Evolutionary conservation across 805 yeast species (phyloP).

Genomic region (Kregervanrija fluxuum): DNA sequence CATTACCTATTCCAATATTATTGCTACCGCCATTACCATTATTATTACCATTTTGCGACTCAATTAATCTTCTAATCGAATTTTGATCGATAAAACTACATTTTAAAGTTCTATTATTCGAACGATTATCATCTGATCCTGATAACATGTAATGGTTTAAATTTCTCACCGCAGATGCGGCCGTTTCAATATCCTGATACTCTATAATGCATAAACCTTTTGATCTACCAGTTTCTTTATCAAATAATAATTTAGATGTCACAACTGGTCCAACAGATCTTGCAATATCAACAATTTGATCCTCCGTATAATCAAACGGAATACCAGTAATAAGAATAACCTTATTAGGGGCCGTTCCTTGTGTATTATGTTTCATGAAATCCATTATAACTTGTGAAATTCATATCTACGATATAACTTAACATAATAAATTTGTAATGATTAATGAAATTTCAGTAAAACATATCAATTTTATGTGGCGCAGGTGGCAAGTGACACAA

Average conservation of each 20-base stretch:
- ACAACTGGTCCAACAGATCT: slow-evolving; percentile 83
- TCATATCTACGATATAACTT: background rate
- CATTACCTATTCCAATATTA: background rate
- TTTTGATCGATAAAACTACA: slow-evolving; percentile 68
- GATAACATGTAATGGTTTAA: slow-evolving; percentile 75
- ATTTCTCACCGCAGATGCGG: slow-evolving; percentile 85
- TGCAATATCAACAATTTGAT: slow-evolving; percentile 79
- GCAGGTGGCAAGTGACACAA: too few species aligned
- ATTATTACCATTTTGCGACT: slow-evolving; percentile 6
- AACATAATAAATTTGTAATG: background rate
- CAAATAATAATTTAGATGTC: slow-evolving; percentile 69
- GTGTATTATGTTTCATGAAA: background rate
- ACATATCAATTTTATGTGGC: background rate
- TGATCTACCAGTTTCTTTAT: slow-evolving; percentile 82
- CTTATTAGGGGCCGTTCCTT: slow-evolving; percentile 21
- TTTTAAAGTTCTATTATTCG: slow-evolving; percentile 42
- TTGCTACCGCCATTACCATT: slow-evolving; percentile 1
- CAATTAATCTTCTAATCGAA: slow-evolving; percentile 17
- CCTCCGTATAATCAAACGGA: slow-evolving; percentile 91
- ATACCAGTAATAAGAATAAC: slow-evolving; percentile 78
- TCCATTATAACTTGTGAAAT: background rate
- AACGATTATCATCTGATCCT: slow-evolving; percentile 18
- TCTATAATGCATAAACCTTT: slow-evolving; percentile 82
- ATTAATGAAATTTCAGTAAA: background rate
- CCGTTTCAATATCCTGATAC: slow-evolving; percentile 77